These are phyloP conservation scores for Sphagnum contortum DNA, from an alignment of 225 moss, liverwort and hornwort genomes.

Conservation along the genomic window DNA sequence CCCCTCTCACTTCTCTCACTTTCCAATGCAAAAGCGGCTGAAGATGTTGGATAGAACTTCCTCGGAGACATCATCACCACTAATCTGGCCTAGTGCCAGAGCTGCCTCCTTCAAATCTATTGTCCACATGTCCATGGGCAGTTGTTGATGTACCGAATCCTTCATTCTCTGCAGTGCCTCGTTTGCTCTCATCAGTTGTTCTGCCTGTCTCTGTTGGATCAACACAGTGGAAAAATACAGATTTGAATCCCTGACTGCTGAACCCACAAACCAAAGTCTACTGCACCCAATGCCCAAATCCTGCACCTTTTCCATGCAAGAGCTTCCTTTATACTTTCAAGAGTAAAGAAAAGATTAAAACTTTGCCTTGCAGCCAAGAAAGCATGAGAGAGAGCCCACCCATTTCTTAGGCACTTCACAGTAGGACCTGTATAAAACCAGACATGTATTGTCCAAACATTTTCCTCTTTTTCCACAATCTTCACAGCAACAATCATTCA, in stretches of 20 bases:
- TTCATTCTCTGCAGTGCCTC: constrained; percentile 75
- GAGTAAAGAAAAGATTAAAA: too few species aligned
- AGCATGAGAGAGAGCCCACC: too few species aligned
- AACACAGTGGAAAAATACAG: constrained; percentile 1
- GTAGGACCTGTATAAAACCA: too few species aligned
- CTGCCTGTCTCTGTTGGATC: constrained; percentile 65
- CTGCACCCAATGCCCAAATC: too few species aligned
- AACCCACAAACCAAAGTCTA: neutral
- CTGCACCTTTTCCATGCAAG: too few species aligned
- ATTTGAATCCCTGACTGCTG: neutral
- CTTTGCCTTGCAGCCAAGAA: too few species aligned
- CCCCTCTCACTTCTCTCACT: constrained; percentile 14
- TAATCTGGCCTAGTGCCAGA: constrained; percentile 79
- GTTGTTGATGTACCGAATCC: constrained; percentile 59
- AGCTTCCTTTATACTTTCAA: too few species aligned
- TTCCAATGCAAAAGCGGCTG: constrained; percentile 92
- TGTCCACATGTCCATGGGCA: constrained; percentile 94
- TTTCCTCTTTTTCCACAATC: neutral
- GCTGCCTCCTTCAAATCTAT: constrained; percentile 90
- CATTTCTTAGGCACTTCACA: too few species aligned
- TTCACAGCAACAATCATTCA: neutral
- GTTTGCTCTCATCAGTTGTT: constrained; percentile 74
- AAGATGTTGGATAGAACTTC: constrained; percentile 87
- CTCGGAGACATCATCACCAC: constrained; percentile 92
- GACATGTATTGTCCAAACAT: neutral